Conservation (phyloP, 345 rosid genomes). For the Aurinia saxatilis region DNA sequence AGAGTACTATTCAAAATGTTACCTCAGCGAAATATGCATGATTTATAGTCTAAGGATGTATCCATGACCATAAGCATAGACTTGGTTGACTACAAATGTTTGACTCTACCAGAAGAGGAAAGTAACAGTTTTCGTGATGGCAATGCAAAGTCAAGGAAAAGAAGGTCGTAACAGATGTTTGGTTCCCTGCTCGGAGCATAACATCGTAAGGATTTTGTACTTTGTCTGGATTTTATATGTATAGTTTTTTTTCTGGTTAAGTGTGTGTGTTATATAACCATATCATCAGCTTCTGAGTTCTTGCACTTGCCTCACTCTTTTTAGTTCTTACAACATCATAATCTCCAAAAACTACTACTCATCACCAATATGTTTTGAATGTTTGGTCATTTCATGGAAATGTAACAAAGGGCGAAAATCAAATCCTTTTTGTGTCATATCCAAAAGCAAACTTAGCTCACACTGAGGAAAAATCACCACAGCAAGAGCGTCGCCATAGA, state of each 20-base stretch:
- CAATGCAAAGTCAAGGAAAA: too few relatives aligned
- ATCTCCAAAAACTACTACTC: not conserved
- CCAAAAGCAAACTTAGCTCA: not conserved
- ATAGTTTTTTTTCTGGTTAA: not conserved
- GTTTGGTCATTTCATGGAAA: not conserved
- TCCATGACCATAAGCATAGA: too few relatives aligned
- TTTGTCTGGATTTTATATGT: too few relatives aligned
- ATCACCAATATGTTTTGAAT: not conserved
- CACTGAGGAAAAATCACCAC: constrained; percentile 12
- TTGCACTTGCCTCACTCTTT: not conserved
- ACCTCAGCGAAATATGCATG: too few relatives aligned
- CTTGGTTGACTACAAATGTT: too few relatives aligned
- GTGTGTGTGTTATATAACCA: not conserved
- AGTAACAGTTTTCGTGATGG: too few relatives aligned
- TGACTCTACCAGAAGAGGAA: too few relatives aligned
- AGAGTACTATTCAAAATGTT: too few relatives aligned
- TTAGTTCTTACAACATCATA: not conserved
- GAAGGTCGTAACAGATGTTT: too few relatives aligned
- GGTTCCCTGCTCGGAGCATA: too few relatives aligned
- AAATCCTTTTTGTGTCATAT: constrained; percentile 2
- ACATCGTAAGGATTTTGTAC: too few relatives aligned
- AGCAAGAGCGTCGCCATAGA: constrained; percentile 23
- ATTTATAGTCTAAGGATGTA: too few relatives aligned
- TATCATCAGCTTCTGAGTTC: not conserved
- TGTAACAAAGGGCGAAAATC: not conserved